phyloP scores from a whole-genome alignment of 139 green algal species.

The Choricystis sp. region DNA sequence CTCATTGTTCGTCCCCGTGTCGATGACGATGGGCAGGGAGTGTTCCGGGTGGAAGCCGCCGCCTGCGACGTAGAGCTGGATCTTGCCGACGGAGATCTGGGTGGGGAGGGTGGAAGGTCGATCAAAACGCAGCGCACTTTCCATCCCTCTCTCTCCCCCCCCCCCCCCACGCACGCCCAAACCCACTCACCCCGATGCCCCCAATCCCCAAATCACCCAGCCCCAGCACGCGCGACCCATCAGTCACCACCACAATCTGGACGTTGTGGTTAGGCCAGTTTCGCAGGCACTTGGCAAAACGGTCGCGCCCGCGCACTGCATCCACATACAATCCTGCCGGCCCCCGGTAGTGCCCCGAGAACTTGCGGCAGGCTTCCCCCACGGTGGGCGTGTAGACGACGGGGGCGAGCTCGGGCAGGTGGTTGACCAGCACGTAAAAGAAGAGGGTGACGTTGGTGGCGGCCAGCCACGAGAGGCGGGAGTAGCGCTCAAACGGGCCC shows the following conservation, averaged over 20 bases:
- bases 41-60: conserved; percentile 27
- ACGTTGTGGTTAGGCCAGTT: conserved; percentile 35
- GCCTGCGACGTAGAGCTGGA: conserved; percentile 41
- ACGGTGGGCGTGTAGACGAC: conserved; percentile 60
- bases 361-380: conserved; percentile 67
- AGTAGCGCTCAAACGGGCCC: conserved; percentile 13
- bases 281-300: conserved; percentile 20
- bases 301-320: conserved; percentile 23
- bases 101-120: too few species aligned
- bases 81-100: conserved; percentile 8
- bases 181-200: conserved; percentile 59
- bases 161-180: conserved; percentile 26
- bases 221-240: conserved; percentile 35
- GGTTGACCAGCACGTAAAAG: conserved; percentile 13
- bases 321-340: conserved; percentile 37
- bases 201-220: conserved; percentile 43
- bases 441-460: conserved; percentile 14
- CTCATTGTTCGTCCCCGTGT: conserved; percentile 75
- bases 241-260: conserved; percentile 37
- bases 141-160: too few species aligned
- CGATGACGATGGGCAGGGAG: conserved; percentile 67
- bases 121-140: too few species aligned
- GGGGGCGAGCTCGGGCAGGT: conserved; percentile 16
- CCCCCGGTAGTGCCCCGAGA: conserved; percentile 28
- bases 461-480: conserved; percentile 12